phyloP scores from a whole-genome alignment of 495 filamentous ascomycete genomes.

The Lasiosphaeria miniovina region DNA sequence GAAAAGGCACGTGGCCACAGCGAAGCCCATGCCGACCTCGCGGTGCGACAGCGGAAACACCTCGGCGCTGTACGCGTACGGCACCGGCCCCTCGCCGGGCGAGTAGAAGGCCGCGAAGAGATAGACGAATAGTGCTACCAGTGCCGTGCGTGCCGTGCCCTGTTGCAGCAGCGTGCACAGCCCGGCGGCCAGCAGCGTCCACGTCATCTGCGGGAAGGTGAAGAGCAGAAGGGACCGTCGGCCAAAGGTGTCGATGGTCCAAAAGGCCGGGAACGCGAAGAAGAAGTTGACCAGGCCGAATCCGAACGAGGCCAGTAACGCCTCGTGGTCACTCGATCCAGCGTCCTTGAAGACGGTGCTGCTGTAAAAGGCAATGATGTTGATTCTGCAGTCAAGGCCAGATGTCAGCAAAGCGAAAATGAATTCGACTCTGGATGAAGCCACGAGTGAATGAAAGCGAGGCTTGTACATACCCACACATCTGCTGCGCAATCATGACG shows the following conservation, averaged over 20 bases:
- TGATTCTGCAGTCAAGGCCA: conserved; percentile 45
- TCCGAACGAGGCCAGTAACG: conserved; percentile 71
- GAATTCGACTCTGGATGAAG: not conserved
- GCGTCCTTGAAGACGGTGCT: conserved; percentile 68
- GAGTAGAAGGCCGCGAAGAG: conserved; percentile 72
- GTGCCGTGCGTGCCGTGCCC: conserved; percentile 52
- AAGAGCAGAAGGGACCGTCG: conserved; percentile 73
- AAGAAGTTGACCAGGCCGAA: conserved; percentile 80
- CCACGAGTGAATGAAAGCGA: not conserved
- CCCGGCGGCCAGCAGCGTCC: conserved; percentile 70
- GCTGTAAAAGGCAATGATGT: conserved; percentile 85
- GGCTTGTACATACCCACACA: conserved; percentile 53
- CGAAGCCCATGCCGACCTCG: conserved; percentile 71
- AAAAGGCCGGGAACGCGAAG: conserved; percentile 81
- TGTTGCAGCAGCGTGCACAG: conserved; percentile 61
- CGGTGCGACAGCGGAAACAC: conserved; percentile 73
- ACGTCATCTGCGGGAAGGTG: conserved; percentile 83
- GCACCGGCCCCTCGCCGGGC: conserved; percentile 78
- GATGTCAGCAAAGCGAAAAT: not conserved
- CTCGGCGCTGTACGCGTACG: conserved; percentile 78
- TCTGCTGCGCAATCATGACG: conserved; percentile 79
- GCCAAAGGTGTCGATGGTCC: conserved; percentile 83
- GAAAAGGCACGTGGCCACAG: conserved; percentile 66
- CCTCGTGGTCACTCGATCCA: conserved; percentile 52
- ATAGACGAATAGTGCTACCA: conserved; percentile 70